Percentiles rank a stretch among this genome's conserved stretches.
phyloP scores from a whole-genome alignment of 768 basidiomycete species.

The Pholiota microspora region DNA sequence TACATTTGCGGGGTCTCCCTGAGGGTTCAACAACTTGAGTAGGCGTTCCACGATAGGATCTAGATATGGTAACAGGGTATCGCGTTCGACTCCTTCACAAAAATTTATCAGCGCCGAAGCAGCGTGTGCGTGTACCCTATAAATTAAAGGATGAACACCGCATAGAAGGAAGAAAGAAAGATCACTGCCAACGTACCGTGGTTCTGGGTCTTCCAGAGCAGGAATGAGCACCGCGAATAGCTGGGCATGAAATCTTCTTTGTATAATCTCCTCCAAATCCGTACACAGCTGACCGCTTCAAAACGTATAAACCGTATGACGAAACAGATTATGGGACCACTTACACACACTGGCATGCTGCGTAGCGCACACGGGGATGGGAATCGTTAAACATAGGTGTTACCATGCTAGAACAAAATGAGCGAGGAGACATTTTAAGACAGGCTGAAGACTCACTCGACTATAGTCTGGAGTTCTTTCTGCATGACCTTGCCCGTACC shows the following conservation, averaged over 20 bases:
- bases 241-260: slow-evolving; percentile 63
- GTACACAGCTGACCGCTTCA: slow-evolving; percentile 84
- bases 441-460: slow-evolving; percentile 53
- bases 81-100: slow-evolving; percentile 80
- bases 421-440: neutral
- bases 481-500: slow-evolving; percentile 82
- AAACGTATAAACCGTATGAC: too few relatives aligned
- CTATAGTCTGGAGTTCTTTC: slow-evolving; percentile 77
- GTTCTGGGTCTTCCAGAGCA: slow-evolving; percentile 71
- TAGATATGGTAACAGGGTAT: slow-evolving; percentile 73
- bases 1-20: slow-evolving; percentile 38
- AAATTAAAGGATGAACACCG: neutral
- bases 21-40: slow-evolving; percentile 61
- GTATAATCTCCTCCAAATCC: slow-evolving; percentile 85
- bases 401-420: slow-evolving; percentile 50
- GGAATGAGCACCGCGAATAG: slow-evolving; percentile 71
- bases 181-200: slow-evolving; percentile 68
- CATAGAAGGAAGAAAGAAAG: slow-evolving; percentile 27
- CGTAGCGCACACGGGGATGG: slow-evolving; percentile 73
- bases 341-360: slow-evolving; percentile 88
- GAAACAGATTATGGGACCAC: slow-evolving; percentile 21
- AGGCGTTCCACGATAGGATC: slow-evolving; percentile 77
- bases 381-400: slow-evolving; percentile 75
- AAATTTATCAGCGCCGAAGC: slow-evolving; percentile 89
- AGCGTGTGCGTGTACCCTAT: slow-evolving; percentile 82